phyloP scores from a whole-genome alignment of 345 rosid genomes.

The Brassica juncea region DNA sequence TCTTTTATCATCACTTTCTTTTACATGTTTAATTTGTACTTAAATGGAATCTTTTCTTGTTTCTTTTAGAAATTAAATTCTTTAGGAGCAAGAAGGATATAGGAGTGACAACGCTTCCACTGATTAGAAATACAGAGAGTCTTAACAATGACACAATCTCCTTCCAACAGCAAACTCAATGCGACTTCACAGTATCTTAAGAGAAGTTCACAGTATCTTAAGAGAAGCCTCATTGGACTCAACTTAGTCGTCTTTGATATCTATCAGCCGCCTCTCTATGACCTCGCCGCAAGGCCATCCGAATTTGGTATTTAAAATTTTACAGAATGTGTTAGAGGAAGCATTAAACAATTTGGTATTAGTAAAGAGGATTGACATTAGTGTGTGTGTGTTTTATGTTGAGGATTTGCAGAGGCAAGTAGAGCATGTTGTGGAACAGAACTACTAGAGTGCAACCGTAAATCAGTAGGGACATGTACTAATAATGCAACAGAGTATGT shows the following conservation, averaged over 20 bases:
- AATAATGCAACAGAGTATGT: conserved; percentile 74
- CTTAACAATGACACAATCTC: conserved; percentile 61
- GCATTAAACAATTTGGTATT: not conserved
- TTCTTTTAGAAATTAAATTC: conserved; percentile 51
- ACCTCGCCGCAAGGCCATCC: conserved; percentile 66
- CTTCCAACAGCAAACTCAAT: conserved; percentile 73
- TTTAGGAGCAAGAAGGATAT: conserved; percentile 78
- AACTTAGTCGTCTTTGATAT: conserved; percentile 74
- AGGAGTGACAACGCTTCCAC: conserved; percentile 87
- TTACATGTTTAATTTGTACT: not conserved
- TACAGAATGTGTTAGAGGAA: not conserved
- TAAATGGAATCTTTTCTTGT: not conserved
- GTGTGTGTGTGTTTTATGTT: not conserved
- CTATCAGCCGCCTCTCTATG: conserved; percentile 63
- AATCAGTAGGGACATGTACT: conserved; percentile 73
- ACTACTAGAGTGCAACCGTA: conserved; percentile 70
- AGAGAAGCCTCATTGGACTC: conserved; percentile 54
- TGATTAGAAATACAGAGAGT: conserved; percentile 47
- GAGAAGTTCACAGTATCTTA: not conserved
- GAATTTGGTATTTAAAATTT: conserved; percentile 53
- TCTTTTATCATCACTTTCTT: not conserved
- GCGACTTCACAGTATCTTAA: conserved; percentile 55
- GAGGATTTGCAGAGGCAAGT: conserved; percentile 84
- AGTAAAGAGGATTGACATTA: not conserved
- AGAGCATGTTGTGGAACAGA: conserved; percentile 93